Base-by-base conservation (phyloP, 495 filamentous ascomycete species). In the Penicillium manginii region DNA sequence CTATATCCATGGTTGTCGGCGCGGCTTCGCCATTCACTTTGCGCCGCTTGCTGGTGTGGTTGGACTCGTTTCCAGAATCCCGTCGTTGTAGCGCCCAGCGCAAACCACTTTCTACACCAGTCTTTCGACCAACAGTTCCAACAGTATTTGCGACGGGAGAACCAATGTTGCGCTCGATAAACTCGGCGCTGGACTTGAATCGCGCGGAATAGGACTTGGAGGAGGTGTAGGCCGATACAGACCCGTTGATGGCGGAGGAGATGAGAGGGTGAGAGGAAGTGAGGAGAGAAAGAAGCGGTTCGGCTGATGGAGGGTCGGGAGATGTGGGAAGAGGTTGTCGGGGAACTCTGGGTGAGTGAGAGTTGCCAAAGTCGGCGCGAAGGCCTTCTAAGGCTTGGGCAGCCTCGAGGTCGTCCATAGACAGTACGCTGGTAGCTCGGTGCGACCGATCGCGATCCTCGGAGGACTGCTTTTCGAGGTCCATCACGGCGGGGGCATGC, bases 171-270 rank as follows among this genome's bases (percentile, higher is more conserved):
- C 88, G 86, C 71, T 97, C 93, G 29, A 97, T 84, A 61, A 91
- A 89, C 65, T 96, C 91, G 39, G 90, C 91, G 59, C 90, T 83
- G 40, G 88, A 87, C 64, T 88, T 91, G 73, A 97, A 88, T 2
- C 89, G 84, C 0, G 92, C 91, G 5, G 90, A 92, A 67, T 94
- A 94, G 22, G 89, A 89, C 71, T 98, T 97, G 17, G 89, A 89
- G 4, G 81, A 85, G 31, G 86, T 83, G 67, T 97, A 98, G 2
- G 89, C 90, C 29, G 88, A 89, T 1, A 92, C 79, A 1, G 91
- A 92, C 45, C 86, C 87, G 64, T 88, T 88, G 60, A 96, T 91
- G 0, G 91, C 89, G 10, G 88, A 88, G 2, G 87, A 89, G 31
- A 96, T 81, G 50, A 91, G 78, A 12, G 91, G 91, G 62, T 96